phyloP scores from a whole-genome alignment of 345 rosid genomes.

The Aurinia saxatilis region DNA sequence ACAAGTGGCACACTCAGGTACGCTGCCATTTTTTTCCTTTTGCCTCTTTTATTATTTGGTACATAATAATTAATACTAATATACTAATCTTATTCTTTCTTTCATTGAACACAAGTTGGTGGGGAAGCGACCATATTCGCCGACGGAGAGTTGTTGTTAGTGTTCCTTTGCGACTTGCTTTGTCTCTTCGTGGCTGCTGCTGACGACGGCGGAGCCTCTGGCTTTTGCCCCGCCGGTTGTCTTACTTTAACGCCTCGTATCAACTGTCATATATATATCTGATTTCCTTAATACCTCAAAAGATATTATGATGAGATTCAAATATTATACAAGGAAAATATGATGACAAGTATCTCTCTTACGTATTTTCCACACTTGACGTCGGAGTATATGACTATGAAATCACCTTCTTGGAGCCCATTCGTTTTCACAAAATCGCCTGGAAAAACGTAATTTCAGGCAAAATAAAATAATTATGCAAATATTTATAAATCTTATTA shows the following conservation, averaged over 20 bases:
- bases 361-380: slow-evolving; percentile 94
- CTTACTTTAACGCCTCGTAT: slow-evolving; percentile 97
- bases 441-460: slow-evolving; percentile 3
- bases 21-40: slow-evolving; percentile 1
- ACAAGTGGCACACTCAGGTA: slow-evolving; percentile 29
- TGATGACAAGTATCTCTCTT: slow-evolving; percentile 28
- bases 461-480: too few species aligned
- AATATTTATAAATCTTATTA: too few species aligned
- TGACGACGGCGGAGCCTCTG: slow-evolving; percentile 33
- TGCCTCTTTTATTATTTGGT: slow-evolving; percentile 2
- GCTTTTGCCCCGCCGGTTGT: slow-evolving; percentile 51
- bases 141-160: slow-evolving; percentile 36
- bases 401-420: slow-evolving; percentile 98
- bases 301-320: background rate
- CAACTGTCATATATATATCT: slow-evolving; percentile 37
- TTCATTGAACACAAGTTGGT: slow-evolving; percentile 25
- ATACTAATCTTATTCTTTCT: background rate
- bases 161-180: slow-evolving; percentile 61
- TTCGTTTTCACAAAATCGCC: slow-evolving; percentile 93
- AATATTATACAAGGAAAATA: background rate
- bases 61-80: slow-evolving; percentile 6
- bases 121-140: slow-evolving; percentile 14
- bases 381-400: slow-evolving; percentile 93
- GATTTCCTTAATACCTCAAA: background rate
- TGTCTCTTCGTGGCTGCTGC: slow-evolving; percentile 36